Conservation (phyloP, 495 filamentous ascomycete genomes). For the Geoglossum glabrum region DNA sequence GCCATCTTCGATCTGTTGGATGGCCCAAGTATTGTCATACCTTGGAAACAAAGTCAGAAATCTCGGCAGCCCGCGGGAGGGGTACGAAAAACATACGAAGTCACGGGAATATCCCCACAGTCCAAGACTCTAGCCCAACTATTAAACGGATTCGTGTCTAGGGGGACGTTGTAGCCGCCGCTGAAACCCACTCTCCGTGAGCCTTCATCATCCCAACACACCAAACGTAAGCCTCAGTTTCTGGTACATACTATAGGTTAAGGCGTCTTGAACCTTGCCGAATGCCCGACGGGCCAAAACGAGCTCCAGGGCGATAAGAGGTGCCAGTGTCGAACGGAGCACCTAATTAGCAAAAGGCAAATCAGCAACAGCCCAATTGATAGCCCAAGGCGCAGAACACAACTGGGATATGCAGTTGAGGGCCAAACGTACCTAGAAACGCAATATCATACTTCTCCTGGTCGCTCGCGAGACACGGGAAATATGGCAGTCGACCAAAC, state of each 20-base stretch:
- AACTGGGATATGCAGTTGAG: neutral
- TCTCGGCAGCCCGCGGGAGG: neutral
- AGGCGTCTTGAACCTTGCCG: slow-evolving; percentile 44
- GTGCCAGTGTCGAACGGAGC: slow-evolving; percentile 29
- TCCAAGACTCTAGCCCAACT: slow-evolving; percentile 49
- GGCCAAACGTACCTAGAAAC: slow-evolving; percentile 35
- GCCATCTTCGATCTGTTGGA: slow-evolving; percentile 53
- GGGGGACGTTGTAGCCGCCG: slow-evolving; percentile 17
- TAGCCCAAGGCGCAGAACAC: neutral
- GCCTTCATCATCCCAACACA: slow-evolving; percentile 4
- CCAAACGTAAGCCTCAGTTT: neutral
- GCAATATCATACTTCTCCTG: slow-evolving; percentile 62
- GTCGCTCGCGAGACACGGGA: slow-evolving; percentile 53
- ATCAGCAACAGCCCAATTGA: neutral
- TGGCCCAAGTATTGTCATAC: slow-evolving; percentile 48
- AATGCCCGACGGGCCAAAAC: slow-evolving; percentile 67
- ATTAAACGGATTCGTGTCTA: slow-evolving; percentile 38
- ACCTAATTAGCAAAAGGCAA: slow-evolving; percentile 4
- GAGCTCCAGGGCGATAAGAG: slow-evolving; percentile 61
- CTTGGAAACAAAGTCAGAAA: neutral
- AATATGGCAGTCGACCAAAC: slow-evolving; percentile 60
- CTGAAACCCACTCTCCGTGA: slow-evolving; percentile 2
- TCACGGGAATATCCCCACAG: slow-evolving; percentile 59
- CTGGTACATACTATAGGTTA: slow-evolving; percentile 8
- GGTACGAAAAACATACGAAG: slow-evolving; percentile 25